Evolutionary conservation across 169 alveolate species (phyloP), one percentile per base, ranked within the genome.

Genomic region (Plasmodium inui): DNA sequence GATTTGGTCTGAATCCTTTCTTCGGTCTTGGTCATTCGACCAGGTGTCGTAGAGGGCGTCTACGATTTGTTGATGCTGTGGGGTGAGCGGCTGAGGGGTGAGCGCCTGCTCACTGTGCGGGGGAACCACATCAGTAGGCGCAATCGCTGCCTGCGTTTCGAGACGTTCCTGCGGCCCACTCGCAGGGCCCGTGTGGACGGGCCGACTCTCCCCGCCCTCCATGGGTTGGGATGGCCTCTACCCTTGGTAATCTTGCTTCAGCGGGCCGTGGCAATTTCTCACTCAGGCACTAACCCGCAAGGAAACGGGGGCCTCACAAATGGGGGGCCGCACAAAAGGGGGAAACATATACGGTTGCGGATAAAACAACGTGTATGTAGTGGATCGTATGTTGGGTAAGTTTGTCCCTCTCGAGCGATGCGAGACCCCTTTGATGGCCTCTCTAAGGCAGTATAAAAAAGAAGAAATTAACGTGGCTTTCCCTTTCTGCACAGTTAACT

Each of bases 41-140:
- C 94, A 89, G 6, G 94, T 79, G 70, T 89, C 94, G 53, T 89
- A 89, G 6, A 89, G 61, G 14, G 85, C 94, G 30, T 89, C 94
- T 30, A 89, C 70, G 30, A 89, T 89, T 67, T 57, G 80, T 37
- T 26, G 82, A 17, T 89, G 82, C 2, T 46, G 26, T 7, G 61
- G 26, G 61, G 61, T 14, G 22, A 50, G 61, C 26, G 22, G 26
- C 22, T 50, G 22, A n/a, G 61, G 26, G 61, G 61, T 14, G 22
- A 50, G 61, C 26, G 22, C 61, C 22, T 50, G 22, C 0, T 22
- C 61, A 50, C 61, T 26, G 0, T 44, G 28, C 22, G 61, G 10
- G 83, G 39, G 57, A 19, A 28, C 76, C 39, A 8, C 76, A 26
- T 9, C 76, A 67, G 7, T 8, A 1, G 76, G 37, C 76, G 17